Conservation (phyloP, 306 rosid genomes). For the Lathyrus sativus region DNA sequence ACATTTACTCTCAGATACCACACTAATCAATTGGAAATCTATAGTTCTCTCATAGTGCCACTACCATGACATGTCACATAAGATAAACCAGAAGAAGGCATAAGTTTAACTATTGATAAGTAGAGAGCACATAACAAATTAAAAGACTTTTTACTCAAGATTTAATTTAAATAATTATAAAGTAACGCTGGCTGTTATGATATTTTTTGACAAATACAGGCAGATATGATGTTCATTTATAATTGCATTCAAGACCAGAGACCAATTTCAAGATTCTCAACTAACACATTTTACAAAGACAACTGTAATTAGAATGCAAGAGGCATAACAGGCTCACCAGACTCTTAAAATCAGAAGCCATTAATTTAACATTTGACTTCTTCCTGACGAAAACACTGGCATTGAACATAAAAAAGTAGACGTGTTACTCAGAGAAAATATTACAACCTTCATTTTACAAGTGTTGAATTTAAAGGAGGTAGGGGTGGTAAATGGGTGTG, state of each 20-base stretch:
- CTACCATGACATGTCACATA: neutral
- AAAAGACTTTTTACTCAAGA: neutral
- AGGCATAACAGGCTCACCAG: slow-evolving; percentile 52
- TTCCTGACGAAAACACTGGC: slow-evolving; percentile 74
- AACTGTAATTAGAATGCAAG: slow-evolving; percentile 23
- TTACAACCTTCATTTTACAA: neutral
- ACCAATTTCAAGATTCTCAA: neutral
- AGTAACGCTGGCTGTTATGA: too few species aligned
- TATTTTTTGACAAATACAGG: too few species aligned
- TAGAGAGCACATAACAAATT: neutral
- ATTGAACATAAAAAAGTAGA: slow-evolving; percentile 5
- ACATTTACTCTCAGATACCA: slow-evolving; percentile 11
- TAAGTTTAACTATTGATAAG: neutral
- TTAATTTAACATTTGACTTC: slow-evolving; percentile 51
- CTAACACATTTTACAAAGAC: neutral
- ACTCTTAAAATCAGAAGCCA: slow-evolving; percentile 65
- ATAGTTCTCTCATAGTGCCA: neutral
- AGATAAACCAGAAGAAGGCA: slow-evolving; percentile 13
- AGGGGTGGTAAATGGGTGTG: too few species aligned
- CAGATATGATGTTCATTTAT: slow-evolving; percentile 4
- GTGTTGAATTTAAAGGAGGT: neutral
- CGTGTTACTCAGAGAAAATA: slow-evolving; percentile 6
- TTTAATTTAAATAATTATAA: neutral
- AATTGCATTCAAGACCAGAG: slow-evolving; percentile 7
- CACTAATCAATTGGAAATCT: slow-evolving; percentile 7